Evolutionary conservation across 306 rosid species (phyloP), one percentile per base, ranked within the genome.

Genomic region (Vigna mungo): DNA sequence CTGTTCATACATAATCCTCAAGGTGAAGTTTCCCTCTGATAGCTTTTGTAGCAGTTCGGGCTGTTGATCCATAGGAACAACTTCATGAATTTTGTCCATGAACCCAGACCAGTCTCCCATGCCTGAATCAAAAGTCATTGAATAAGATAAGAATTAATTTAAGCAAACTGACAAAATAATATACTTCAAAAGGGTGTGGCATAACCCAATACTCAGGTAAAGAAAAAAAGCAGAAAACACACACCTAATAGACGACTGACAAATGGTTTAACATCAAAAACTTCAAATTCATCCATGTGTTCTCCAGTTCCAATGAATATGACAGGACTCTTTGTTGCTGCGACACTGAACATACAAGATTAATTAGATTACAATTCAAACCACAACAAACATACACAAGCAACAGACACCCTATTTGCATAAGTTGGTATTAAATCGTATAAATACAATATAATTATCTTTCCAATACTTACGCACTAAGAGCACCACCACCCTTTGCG

Each of bases 71-170:
- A 90, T 92, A 13, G 97, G 96, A 85, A 92, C 97, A 60, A 92
- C 97, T 78, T 92, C 97, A 39, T 86, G 92, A 84, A 90, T 92
- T 84, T 92, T 92, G 81, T 92, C 96, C 92, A 87, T 88, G 82
- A 90, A 86, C 48, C 97, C 97, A 73, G 93, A 86, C 93, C 91
- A 88, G 75, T 92, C 93, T 68, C 97, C 96, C 97, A 92, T 92
- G 60, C 96, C 97, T 80, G 76, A 51, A 44, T 39, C 47, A 66
- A 75, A 72, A 82, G 79, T 32, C 71, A 63, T 25, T 77, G 37
- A 73, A n/a, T 51, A 51, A 14, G 27, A 59, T 12, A 72, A 27
- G 54, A 58, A 58, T 34, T 20, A 67, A 52, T 11, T 48, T 49
- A 2, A 18, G 78, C 10, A 43, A 80, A 78, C 74, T 20, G 60